Percentiles rank a stretch among this genome's conserved stretches.
Evolutionary conservation across 148 eudicot species (phyloP).

Genomic region (Spergularia bocconei): DNA sequence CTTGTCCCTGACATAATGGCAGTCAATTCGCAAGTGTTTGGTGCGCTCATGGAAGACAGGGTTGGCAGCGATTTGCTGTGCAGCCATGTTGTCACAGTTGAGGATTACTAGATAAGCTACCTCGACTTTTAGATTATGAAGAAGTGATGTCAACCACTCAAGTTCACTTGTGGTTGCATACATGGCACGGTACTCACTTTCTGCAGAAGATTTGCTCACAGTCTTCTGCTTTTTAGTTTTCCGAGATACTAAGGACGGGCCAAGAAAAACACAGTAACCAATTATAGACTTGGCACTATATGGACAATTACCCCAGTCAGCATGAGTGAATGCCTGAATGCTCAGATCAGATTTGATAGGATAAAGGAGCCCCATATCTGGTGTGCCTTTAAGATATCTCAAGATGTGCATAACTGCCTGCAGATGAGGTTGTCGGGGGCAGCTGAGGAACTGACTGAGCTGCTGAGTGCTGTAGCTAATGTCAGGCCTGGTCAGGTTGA

Average conservation of each 20-base stretch:
- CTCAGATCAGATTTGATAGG: not conserved
- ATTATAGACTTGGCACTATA: not conserved
- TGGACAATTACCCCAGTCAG: not conserved
- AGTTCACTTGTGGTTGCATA: too few species aligned
- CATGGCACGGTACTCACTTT: not conserved
- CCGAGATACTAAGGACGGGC: not conserved
- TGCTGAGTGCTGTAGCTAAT: not conserved
- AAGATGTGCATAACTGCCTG: not conserved
- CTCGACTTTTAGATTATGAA: too few species aligned
- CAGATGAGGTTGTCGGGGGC: not conserved
- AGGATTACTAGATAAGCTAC: too few species aligned
- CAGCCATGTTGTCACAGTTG: too few species aligned
- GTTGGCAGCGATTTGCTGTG: too few species aligned
- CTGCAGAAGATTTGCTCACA: not conserved
- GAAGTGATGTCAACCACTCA: too few species aligned
- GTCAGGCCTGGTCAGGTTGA: constrained; percentile 2
- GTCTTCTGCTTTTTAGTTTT: not conserved
- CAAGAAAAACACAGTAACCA: not conserved
- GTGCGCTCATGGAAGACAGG: too few species aligned
- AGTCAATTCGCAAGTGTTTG: too few species aligned
- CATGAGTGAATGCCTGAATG: not conserved
- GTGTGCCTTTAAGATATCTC: not conserved
- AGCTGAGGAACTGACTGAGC: not conserved
- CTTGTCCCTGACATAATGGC: too few species aligned
- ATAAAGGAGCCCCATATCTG: not conserved